phyloP scores from a whole-genome alignment of 176 grass and related monocot species.

The Dendrocalamus sinicus region DNA sequence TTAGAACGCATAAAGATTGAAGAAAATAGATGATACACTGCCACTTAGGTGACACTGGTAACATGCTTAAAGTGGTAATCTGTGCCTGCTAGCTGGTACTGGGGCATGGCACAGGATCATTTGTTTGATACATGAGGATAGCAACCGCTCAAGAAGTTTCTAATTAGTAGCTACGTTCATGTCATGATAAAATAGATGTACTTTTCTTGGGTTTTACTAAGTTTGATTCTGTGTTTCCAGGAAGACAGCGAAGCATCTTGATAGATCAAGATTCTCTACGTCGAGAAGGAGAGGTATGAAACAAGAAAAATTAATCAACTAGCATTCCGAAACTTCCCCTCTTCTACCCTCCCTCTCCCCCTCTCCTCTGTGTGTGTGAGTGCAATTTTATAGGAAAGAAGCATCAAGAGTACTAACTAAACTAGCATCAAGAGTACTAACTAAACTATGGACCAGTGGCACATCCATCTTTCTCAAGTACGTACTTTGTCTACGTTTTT shows the following conservation, averaged over 20 bases:
- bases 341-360: no score
- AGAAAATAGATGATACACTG: neutral
- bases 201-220: neutral
- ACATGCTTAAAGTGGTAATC: neutral
- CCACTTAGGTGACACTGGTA: neutral
- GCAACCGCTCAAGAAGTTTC: neutral
- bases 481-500: neutral
- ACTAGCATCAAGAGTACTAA: neutral
- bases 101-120: neutral
- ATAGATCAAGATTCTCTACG: conserved; percentile 23
- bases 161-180: neutral
- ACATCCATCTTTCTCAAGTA: neutral
- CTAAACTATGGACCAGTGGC: neutral
- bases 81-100: neutral
- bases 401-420: neutral
- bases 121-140: neutral
- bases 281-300: conserved; percentile 40
- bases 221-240: conserved; percentile 33
- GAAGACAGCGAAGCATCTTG: conserved; percentile 31
- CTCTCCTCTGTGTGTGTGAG: no score
- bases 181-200: neutral
- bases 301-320: neutral
- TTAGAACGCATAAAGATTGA: neutral
- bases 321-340: neutral
- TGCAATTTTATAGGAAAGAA: no score